Percentiles rank a stretch among this genome's conserved stretches.
Evolutionary conservation across 495 filamentous ascomycete genomes (phyloP).

Genomic region (Aspergillus homomorphus): DNA sequence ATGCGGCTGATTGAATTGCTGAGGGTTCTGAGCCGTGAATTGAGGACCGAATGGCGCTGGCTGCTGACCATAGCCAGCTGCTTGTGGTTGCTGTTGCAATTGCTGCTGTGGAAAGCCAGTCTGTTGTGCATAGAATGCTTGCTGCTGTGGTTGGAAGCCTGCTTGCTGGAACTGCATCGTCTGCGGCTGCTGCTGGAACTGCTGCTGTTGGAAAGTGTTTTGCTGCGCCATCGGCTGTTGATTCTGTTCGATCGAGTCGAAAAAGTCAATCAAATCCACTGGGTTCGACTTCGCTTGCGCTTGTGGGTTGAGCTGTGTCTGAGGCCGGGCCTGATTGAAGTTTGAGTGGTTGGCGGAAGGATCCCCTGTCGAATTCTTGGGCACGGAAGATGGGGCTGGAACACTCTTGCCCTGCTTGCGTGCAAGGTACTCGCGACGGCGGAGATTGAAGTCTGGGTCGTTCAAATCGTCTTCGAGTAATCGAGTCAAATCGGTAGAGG

Average conservation of each 20-base stretch:
- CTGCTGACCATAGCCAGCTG: conserved; percentile 23
- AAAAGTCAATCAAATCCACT: conserved; percentile 94
- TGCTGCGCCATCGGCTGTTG: conserved; percentile 63
- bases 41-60: conserved; percentile 34
- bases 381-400: conserved; percentile 15
- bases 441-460: conserved; percentile 93
- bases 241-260: conserved; percentile 93
- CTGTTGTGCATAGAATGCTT: conserved; percentile 32
- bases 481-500: conserved; percentile 81
- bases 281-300: conserved; percentile 51
- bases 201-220: conserved; percentile 40
- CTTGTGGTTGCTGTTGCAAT: conserved; percentile 23
- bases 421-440: conserved; percentile 84
- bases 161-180: conserved; percentile 44
- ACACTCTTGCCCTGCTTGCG: conserved; percentile 71
- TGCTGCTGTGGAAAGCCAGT: conserved; percentile 18
- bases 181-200: conserved; percentile 30
- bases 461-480: conserved; percentile 94
- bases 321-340: conserved; percentile 18
- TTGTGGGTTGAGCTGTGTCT: conserved; percentile 26
- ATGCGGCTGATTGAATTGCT: conserved; percentile 54
- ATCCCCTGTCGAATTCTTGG: conserved; percentile 26
- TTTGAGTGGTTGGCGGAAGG: conserved; percentile 23
- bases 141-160: conserved; percentile 48
- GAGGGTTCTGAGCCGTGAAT: conserved; percentile 47